A percentile compares a stretch with the other conserved stretches of the same genome.
phyloP scores from a whole-genome alignment of 2,329 filamentous ascomycete genomes.

The Fusarium albosuccineum region DNA sequence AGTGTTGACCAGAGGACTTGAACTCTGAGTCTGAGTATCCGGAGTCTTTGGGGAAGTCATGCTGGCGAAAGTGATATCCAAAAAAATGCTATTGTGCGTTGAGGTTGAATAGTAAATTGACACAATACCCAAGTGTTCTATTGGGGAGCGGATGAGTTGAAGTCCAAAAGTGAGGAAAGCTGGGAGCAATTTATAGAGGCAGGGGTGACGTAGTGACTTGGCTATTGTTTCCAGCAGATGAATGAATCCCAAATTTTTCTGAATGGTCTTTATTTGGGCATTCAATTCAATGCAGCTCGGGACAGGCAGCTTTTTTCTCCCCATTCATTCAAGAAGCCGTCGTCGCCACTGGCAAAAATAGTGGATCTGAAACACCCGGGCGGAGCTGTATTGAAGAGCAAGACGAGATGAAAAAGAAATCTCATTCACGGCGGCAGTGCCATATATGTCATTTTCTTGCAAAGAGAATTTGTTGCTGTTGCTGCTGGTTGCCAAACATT shows the following conservation, averaged over 20 bases:
- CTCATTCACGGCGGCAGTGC: neutral
- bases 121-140: no score
- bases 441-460: neutral
- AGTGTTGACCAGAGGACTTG: slow-evolving; percentile 17
- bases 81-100: neutral
- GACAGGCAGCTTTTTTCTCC: no score
- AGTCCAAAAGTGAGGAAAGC: neutral
- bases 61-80: neutral
- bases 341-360: slow-evolving; percentile 19
- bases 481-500: slow-evolving; percentile 11
- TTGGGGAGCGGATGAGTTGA: slow-evolving; percentile 26
- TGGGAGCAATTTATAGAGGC: slow-evolving; percentile 29
- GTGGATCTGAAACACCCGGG: neutral
- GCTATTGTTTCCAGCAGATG: slow-evolving; percentile 15
- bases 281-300: neutral
- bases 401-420: neutral
- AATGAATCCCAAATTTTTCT: neutral
- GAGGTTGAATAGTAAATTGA: no score
- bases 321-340: slow-evolving; percentile 15
- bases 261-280: neutral
- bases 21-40: slow-evolving; percentile 6
- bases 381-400: neutral
- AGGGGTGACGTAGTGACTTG: neutral
- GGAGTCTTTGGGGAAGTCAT: slow-evolving; percentile 4
- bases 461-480: slow-evolving; percentile 5